Evolutionary conservation across 805 yeast genomes (phyloP).

Genomic region (Kodamaea jinghongensis): DNA sequence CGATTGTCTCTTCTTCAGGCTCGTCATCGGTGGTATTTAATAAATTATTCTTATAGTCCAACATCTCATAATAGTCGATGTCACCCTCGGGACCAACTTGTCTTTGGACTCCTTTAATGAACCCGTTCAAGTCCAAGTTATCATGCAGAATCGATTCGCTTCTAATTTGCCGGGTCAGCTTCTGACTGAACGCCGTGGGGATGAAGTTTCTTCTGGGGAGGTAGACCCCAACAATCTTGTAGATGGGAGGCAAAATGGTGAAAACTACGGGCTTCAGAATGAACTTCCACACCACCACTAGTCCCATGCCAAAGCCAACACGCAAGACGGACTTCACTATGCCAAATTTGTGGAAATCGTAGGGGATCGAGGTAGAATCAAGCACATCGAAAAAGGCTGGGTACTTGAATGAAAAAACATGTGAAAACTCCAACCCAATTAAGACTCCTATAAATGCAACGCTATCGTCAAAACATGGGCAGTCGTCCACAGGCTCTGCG

Average conservation of each 20-base stretch:
- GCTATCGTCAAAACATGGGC: constrained; percentile 95
- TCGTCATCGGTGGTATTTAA: constrained; percentile 8
- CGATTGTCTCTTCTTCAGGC: constrained; percentile 17
- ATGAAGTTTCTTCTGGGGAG: constrained; percentile 38
- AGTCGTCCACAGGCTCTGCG: constrained; percentile 83
- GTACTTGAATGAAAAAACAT: constrained; percentile 40
- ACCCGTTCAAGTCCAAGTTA: constrained; percentile 7
- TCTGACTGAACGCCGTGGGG: constrained; percentile 36
- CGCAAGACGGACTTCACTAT: constrained; percentile 42
- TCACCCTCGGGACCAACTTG: constrained; percentile 38
- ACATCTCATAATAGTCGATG: constrained; percentile 40
- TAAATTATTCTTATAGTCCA: constrained; percentile 27
- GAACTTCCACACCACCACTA: constrained; percentile 72
- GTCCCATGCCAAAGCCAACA: constrained; percentile 55
- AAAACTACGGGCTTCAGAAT: constrained; percentile 66
- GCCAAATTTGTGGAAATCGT: constrained; percentile 42
- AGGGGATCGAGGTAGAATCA: constrained; percentile 42
- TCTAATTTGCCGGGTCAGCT: constrained; percentile 33
- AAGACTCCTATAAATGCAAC: constrained; percentile 91
- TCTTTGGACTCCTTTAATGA: constrained; percentile 20
- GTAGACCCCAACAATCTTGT: constrained; percentile 39
- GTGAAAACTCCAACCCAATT: constrained; percentile 67
- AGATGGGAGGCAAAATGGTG: constrained; percentile 57
- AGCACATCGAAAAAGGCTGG: constrained; percentile 2
- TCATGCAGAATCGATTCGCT: constrained; percentile 31